Evolutionary conservation across 2,329 filamentous ascomycete genomes (phyloP).

Genomic region (Pyrenophora seminiperda): DNA sequence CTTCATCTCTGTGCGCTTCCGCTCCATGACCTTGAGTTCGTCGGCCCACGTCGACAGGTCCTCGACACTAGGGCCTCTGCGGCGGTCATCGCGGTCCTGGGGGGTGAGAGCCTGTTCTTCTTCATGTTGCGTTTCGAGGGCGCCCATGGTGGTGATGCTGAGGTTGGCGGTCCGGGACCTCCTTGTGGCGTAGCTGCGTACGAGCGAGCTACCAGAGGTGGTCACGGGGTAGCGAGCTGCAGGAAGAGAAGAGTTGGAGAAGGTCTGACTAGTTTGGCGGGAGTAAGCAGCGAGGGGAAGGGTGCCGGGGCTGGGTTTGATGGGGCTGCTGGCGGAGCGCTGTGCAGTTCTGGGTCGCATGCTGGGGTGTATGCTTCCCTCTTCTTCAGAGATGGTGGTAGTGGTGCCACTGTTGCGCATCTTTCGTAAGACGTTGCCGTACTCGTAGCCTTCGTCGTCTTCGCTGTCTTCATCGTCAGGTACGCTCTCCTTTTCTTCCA

Average conservation of each 20-base stretch:
- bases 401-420: no score
- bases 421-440: constrained; percentile 9
- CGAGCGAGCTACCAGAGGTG: neutral
- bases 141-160: neutral
- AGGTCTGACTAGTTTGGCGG: neutral
- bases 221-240: neutral
- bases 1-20: constrained; percentile 1
- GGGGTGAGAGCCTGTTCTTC: neutral
- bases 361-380: neutral
- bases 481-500: constrained; percentile 15
- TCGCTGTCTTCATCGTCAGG: constrained; percentile 6
- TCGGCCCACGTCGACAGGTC: constrained; percentile 13
- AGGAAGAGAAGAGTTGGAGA: neutral
- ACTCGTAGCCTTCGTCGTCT: constrained; percentile 12
- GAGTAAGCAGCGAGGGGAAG: neutral
- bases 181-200: neutral
- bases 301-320: neutral
- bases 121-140: no score
- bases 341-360: neutral
- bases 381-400: no score
- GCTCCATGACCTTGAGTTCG: constrained; percentile 15
- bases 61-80: constrained; percentile 6
- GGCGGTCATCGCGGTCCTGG: neutral
- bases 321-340: constrained; percentile 1
- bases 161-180: neutral